These are phyloP conservation scores for Kwoniella newhampshirensis DNA, from an alignment of 768 basidiomycete genomes.

Conservation along the genomic window DNA sequence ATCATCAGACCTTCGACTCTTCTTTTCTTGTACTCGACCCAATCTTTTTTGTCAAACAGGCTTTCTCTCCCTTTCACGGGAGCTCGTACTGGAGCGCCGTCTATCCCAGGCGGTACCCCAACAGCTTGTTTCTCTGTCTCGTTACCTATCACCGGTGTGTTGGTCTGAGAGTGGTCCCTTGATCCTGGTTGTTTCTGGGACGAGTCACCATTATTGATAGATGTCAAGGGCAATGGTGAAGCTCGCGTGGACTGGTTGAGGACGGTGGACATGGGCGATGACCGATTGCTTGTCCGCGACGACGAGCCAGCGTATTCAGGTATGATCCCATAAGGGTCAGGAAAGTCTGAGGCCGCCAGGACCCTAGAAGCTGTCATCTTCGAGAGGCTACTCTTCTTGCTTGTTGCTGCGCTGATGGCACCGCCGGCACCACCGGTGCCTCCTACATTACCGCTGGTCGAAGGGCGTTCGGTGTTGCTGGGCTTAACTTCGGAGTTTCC, in stretches of 20 bases:
- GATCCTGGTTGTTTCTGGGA: not conserved
- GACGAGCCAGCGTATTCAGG: slow-evolving; percentile 4
- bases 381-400: slow-evolving; percentile 17
- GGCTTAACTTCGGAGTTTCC: not conserved
- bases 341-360: slow-evolving; percentile 27
- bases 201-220: not conserved
- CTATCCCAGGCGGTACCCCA: not conserved
- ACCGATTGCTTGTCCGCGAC: not conserved
- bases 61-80: slow-evolving; percentile 9
- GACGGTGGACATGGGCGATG: not conserved
- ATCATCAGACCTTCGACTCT: slow-evolving; percentile 24
- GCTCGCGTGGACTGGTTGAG: not conserved
- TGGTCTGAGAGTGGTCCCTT: too few species aligned
- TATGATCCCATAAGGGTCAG: slow-evolving; percentile 39
- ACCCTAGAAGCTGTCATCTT: slow-evolving; percentile 18
- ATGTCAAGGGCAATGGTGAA: not conserved
- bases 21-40: slow-evolving; percentile 27
- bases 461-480: too few species aligned
- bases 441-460: not conserved
- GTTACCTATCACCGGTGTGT: too few species aligned
- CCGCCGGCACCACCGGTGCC: not conserved
- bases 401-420: slow-evolving; percentile 5
- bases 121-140: not conserved
- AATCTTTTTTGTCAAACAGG: slow-evolving; percentile 3
- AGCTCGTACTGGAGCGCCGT: not conserved